Conservation (phyloP, 257 asterid genomes). For the Salvia hispanica region DNA sequence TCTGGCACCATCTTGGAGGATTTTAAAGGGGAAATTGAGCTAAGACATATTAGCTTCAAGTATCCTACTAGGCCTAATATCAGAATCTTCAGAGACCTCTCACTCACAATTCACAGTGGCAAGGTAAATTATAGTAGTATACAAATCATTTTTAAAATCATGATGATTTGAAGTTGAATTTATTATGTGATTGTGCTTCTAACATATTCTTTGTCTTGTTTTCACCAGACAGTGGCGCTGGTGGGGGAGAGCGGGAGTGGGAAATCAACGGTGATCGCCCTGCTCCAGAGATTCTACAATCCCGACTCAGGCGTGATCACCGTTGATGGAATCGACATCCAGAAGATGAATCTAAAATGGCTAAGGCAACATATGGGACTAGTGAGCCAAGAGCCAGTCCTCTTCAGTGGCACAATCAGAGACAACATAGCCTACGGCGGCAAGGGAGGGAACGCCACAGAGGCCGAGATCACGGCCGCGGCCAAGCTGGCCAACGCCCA, state of each 20-base stretch:
- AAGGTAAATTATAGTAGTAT: conserved; percentile 44
- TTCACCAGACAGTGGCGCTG: conserved; percentile 58
- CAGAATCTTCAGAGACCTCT: conserved; percentile 52
- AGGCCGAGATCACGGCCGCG: conserved; percentile 64
- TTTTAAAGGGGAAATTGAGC: conserved; percentile 57
- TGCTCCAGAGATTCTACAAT: conserved; percentile 61
- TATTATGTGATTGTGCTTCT: too few species aligned
- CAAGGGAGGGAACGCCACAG: conserved; percentile 55
- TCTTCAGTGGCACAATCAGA: conserved; percentile 62
- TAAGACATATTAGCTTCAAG: conserved; percentile 53
- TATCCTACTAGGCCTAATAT: conserved; percentile 63
- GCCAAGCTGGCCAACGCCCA: conserved; percentile 76
- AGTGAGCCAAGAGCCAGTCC: conserved; percentile 73
- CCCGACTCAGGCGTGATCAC: conserved; percentile 60
- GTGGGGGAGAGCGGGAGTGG: conserved; percentile 90
- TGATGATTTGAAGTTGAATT: too few species aligned
- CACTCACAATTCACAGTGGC: conserved; percentile 54
- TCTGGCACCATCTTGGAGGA: conserved; percentile 47
- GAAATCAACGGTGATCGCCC: conserved; percentile 65
- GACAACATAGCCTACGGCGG: conserved; percentile 80
- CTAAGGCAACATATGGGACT: conserved; percentile 77
- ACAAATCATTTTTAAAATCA: too few species aligned
- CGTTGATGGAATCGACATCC: conserved; percentile 60
- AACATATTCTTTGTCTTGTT: too few species aligned
- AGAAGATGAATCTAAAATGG: conserved; percentile 59